Conservation (phyloP, 352 stramenopile genomes). For the Stramenopiles sp. region DNA sequence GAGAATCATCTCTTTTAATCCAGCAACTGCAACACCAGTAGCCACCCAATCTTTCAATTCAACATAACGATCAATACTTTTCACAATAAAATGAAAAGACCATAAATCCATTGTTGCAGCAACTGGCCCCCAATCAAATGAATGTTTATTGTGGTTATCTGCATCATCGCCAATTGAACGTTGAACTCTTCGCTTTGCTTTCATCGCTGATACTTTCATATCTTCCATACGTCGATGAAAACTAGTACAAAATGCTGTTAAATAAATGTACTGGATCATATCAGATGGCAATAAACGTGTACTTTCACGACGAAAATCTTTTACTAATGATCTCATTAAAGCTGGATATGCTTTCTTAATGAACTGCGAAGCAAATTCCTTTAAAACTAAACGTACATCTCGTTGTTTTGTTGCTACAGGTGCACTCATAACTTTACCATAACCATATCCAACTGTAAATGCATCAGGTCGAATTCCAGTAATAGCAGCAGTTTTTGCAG, state of each 20-base stretch:
- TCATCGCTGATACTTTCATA: neutral
- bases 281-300: constrained; percentile 51
- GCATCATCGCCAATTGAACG: too few relatives aligned
- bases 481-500: constrained; percentile 19
- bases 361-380: constrained; percentile 43
- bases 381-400: constrained; percentile 19
- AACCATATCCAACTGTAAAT: constrained; percentile 25
- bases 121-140: neutral
- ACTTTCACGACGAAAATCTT: constrained; percentile 53
- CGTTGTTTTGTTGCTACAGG: neutral
- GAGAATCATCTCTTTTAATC: neutral
- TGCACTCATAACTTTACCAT: constrained; percentile 29
- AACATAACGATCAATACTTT: neutral
- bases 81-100: neutral
- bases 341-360: constrained; percentile 51
- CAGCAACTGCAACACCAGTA: neutral
- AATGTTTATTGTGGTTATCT: neutral
- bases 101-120: neutral
- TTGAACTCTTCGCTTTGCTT: too few relatives aligned
- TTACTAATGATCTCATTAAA: constrained; percentile 55
- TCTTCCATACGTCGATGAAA: constrained; percentile 31
- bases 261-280: constrained; percentile 59
- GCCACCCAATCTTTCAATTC: neutral
- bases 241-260: constrained; percentile 52
- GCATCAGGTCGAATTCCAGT: constrained; percentile 9